A percentile compares a stretch with the other conserved stretches of the same genome.
phyloP scores from a whole-genome alignment of 768 basidiomycete genomes.

The Paxillus involutus region DNA sequence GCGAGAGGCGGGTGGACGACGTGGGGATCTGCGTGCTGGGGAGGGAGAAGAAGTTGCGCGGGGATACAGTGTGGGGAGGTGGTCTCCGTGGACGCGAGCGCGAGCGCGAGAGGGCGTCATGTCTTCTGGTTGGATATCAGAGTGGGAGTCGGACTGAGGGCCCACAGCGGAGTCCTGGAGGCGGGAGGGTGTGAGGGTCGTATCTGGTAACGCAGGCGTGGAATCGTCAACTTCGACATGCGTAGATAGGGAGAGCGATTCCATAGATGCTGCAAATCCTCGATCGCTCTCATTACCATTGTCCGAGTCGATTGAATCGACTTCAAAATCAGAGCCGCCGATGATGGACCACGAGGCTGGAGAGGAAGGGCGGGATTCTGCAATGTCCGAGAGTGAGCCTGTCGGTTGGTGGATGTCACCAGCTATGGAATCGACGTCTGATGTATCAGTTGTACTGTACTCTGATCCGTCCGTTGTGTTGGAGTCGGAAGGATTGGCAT shows the following conservation, averaged over 20 bases:
- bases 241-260: conserved; percentile 35
- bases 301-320: conserved; percentile 26
- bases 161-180: neutral
- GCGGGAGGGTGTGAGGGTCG: conserved; percentile 7
- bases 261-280: conserved; percentile 34
- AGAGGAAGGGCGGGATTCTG: conserved; percentile 27
- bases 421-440: conserved; percentile 25
- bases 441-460: conserved; percentile 8
- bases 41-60: conserved; percentile 56
- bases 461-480: conserved; percentile 21
- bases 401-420: conserved; percentile 6
- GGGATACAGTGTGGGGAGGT: conserved; percentile 30
- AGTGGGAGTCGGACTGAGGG: neutral
- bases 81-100: conserved; percentile 25
- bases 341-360: conserved; percentile 41
- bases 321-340: conserved; percentile 31
- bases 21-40: conserved; percentile 40
- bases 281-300: conserved; percentile 27
- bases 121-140: conserved; percentile 1
- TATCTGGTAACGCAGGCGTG: conserved; percentile 2
- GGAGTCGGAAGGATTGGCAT: conserved; percentile 40
- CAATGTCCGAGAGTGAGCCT: conserved; percentile 24
- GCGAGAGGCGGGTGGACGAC: conserved; percentile 19
- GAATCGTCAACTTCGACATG: conserved; percentile 16
- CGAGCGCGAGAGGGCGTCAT: conserved; percentile 14